phyloP scores from a whole-genome alignment of 805 yeast genomes.

The Hanseniaspora clermontiae region DNA sequence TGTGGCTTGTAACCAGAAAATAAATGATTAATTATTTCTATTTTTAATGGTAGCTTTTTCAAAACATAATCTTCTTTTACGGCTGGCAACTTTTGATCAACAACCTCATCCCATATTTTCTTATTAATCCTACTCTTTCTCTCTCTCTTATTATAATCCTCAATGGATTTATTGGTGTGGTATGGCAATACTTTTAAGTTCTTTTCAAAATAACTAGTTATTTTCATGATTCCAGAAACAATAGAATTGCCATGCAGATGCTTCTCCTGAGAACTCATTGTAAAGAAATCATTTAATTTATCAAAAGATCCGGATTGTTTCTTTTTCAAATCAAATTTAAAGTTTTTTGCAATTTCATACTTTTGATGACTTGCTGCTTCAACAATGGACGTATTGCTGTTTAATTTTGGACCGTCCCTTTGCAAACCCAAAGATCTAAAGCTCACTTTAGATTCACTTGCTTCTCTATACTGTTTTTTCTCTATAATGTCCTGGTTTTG shows the following conservation, averaged over 20 bases:
- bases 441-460: not conserved
- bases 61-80: not conserved
- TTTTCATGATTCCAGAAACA: not conserved
- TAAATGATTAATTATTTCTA: not conserved
- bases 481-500: constrained; percentile 6
- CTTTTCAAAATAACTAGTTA: not conserved
- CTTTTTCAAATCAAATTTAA: not conserved
- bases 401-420: not conserved
- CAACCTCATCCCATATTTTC: constrained; percentile 1
- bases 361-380: not conserved
- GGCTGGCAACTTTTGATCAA: not conserved
- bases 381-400: not conserved
- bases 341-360: not conserved
- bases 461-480: constrained; percentile 3
- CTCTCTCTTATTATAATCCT: not conserved
- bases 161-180: not conserved
- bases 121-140: not conserved
- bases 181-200: constrained; percentile 3
- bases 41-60: not conserved
- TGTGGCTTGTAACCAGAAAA: not conserved
- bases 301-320: constrained; percentile 2
- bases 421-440: not conserved
- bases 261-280: not conserved
- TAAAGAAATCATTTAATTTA: not conserved
- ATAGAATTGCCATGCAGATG: too few species aligned